Percentiles rank a stretch among this genome's conserved stretches.
Conservation (phyloP, 75 land plant species). For the Pinus albicaulis region DNA sequence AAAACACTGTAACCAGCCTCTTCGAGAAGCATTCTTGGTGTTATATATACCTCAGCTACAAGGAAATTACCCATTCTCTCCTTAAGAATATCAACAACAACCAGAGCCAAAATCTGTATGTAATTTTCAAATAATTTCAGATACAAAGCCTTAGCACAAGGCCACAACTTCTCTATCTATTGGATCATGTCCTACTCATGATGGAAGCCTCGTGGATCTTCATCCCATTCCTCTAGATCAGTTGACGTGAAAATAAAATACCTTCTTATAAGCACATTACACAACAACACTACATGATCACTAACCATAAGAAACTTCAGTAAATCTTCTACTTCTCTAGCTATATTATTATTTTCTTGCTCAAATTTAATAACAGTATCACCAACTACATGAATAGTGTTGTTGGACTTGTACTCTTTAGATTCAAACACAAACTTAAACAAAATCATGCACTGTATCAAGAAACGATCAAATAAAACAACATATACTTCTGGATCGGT, state of each 20-base stretch:
- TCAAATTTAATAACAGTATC: conserved; percentile 52
- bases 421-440: conserved; percentile 80
- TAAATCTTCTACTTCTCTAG: conserved; percentile 53
- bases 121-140: conserved; percentile 90
- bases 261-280: conserved; percentile 87
- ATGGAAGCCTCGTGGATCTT: conserved; percentile 85
- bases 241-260: conserved; percentile 71
- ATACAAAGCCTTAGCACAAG: conserved; percentile 98
- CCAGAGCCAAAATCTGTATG: conserved; percentile 87
- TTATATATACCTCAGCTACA: conserved; percentile 60
- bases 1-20: too few relatives aligned
- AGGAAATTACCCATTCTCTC: conserved; percentile 82
- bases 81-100: conserved; percentile 82
- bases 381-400: conserved; percentile 74
- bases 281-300: conserved; percentile 73
- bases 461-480: conserved; percentile 63
- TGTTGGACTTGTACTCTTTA: conserved; percentile 72
- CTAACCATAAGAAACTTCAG: conserved; percentile 55
- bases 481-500: conserved; percentile 60
- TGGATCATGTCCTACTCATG: conserved; percentile 98
- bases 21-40: conserved; percentile 65
- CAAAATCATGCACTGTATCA: conserved; percentile 91
- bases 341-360: conserved; percentile 68
- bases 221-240: conserved; percentile 91
- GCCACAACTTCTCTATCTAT: conserved; percentile 86